These are phyloP conservation scores for Flaveria ramosissima DNA, from an alignment of 129 eudicot species.

Conservation along the genomic window DNA sequence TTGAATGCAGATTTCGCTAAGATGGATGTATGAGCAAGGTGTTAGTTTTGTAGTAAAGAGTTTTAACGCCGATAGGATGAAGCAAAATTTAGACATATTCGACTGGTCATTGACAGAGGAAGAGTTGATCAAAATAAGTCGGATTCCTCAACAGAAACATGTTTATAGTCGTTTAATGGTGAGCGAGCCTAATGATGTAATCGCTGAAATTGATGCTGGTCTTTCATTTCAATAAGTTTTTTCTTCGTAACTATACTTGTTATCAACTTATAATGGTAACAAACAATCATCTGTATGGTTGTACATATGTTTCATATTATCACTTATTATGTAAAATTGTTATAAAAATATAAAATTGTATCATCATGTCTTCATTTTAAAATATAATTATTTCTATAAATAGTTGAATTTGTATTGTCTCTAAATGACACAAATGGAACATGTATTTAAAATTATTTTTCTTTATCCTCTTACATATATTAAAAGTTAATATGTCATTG, in stretches of 20 bases:
- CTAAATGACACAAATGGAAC: not conserved
- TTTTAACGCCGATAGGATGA: slow-evolving; percentile 54
- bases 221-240: slow-evolving; percentile 28
- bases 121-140: slow-evolving; percentile 44
- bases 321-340: not conserved
- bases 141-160: slow-evolving; percentile 55
- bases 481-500: too few relatives aligned
- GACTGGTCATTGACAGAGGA: slow-evolving; percentile 48
- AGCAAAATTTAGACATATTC: slow-evolving; percentile 45
- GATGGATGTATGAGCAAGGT: slow-evolving; percentile 67
- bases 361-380: not conserved
- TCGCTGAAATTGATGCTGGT: slow-evolving; percentile 51
- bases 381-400: too few relatives aligned
- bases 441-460: too few relatives aligned
- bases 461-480: too few relatives aligned
- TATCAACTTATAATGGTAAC: not conserved
- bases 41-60: slow-evolving; percentile 54
- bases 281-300: not conserved
- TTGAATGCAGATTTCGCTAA: slow-evolving; percentile 44
- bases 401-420: not conserved
- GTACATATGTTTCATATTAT: not conserved
- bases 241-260: not conserved
- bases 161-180: slow-evolving; percentile 5
- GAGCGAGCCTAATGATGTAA: slow-evolving; percentile 38
- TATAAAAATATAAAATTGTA: not conserved